Percentiles rank a stretch among this genome's conserved stretches.
phyloP scores from a whole-genome alignment of 495 filamentous ascomycete species.

The Xylaria flabelliformis region DNA sequence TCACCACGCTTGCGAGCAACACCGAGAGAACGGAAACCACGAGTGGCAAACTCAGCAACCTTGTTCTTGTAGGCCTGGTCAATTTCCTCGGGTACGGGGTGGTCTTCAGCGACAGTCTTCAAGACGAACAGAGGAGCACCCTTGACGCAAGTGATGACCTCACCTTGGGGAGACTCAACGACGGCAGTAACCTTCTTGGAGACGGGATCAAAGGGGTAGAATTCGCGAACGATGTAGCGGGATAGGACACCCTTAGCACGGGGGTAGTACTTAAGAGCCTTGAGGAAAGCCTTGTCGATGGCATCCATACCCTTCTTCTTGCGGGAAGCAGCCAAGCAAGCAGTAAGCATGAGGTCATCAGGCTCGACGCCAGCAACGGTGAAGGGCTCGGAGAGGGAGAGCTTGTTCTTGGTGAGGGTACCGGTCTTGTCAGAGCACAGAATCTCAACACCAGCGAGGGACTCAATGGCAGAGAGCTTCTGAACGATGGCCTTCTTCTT shows the following conservation, averaged over 20 bases:
- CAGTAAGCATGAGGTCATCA: conserved; percentile 88
- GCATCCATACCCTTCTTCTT: conserved; percentile 96
- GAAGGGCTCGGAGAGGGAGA: conserved; percentile 84
- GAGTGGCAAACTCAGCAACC: conserved; percentile 86
- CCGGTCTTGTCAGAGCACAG: conserved; percentile 98
- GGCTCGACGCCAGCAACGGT: conserved; percentile 78
- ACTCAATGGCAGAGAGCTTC: conserved; percentile 94
- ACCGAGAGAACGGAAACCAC: conserved; percentile 91
- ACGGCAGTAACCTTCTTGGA: conserved; percentile 91
- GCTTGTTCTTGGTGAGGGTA: conserved; percentile 92
- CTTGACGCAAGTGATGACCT: conserved; percentile 87
- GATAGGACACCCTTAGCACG: conserved; percentile 74
- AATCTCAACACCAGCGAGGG: conserved; percentile 92
- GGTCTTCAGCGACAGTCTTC: conserved; percentile 81
- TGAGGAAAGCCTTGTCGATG: conserved; percentile 93
- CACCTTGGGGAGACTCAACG: conserved; percentile 80
- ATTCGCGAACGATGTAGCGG: conserved; percentile 80
- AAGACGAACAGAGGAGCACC: conserved; percentile 86
- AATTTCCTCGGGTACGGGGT: conserved; percentile 73
- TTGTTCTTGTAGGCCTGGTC: conserved; percentile 85
- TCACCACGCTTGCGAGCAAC: conserved; percentile 84
- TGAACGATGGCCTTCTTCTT: conserved; percentile 97
- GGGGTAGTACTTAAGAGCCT: conserved; percentile 79
- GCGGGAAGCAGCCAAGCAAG: conserved; percentile 87
- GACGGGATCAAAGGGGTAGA: conserved; percentile 90